These are phyloP conservation scores for Arabidopsis hybrid DNA, from an alignment of 441 rosid species.

Conservation along the genomic window DNA sequence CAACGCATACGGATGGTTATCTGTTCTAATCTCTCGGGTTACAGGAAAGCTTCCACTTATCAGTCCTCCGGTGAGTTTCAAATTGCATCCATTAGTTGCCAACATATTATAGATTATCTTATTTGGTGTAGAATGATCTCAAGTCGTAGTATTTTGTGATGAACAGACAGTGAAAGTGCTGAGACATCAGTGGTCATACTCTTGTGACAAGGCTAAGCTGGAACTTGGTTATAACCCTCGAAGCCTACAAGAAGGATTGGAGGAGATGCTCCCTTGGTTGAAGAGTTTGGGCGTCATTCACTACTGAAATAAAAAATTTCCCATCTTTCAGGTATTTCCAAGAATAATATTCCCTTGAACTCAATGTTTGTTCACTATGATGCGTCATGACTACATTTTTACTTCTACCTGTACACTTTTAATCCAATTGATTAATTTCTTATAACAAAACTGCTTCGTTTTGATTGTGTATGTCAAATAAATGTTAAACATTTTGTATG, in stretches of 20 bases:
- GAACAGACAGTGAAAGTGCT: conserved; percentile 70
- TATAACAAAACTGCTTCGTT: not conserved
- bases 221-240: conserved; percentile 83
- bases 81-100: not conserved
- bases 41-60: conserved; percentile 90
- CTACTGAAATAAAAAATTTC: conserved; percentile 49
- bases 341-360: not conserved
- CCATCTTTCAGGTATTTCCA: not conserved
- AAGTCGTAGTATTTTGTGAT: not conserved
- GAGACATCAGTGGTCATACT: conserved; percentile 86
- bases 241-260: conserved; percentile 78
- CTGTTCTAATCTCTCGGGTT: conserved; percentile 64
- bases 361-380: conserved; percentile 15
- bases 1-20: conserved; percentile 73
- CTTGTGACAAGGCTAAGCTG: conserved; percentile 78
- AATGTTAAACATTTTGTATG: not conserved
- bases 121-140: not conserved
- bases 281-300: conserved; percentile 67
- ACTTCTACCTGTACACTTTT: not conserved
- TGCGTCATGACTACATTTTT: not conserved
- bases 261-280: conserved; percentile 81
- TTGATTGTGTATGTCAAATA: not conserved
- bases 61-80: conserved; percentile 76
- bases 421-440: not conserved
- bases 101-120: conserved; percentile 5